Base-by-base conservation (phyloP, 495 filamentous ascomycete genomes). In the Penicillium odoratum region DNA sequence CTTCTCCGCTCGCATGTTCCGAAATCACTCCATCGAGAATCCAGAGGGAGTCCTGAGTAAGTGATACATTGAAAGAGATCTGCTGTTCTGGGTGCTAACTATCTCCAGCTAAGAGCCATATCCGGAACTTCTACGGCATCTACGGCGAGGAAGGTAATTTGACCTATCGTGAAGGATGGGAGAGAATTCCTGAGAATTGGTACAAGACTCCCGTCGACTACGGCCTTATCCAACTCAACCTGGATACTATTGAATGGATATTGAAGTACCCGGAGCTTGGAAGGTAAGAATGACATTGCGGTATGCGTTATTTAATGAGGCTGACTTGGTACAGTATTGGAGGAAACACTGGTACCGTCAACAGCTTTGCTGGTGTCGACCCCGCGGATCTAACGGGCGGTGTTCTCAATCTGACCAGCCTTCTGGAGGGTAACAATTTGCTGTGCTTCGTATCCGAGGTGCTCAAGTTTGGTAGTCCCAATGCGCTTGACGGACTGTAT, bases 111-210 rank as follows among this genome's bases (percentile, higher is more conserved):
- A 71, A 76, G 60, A 63, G 69, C 16, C 69, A 68, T 26, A 57
- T 85, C 40, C 75, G 71, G n/a, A 76, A 73, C 36, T 82, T 82
- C 60, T 81, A 74, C 56, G 70, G 65, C 0, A 72, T 83, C 43
- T 71, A 75, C 5, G 74, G 74, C 11, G 55, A 69, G 0, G 64
- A 70, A 11, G 73, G 71, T n/a, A 65, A 68, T 31, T 63, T 81
- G 28, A 70, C 59, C 0, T 81, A 77, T 57, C 72, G 60, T 3
- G 66, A 74, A 36, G 82, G 82, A 15, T 71, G 79, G 62, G 82
- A 84, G 51, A 64, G 69, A 16, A 83, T 84, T 40, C 84, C 85
- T 0, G 73, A 83, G 29, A 87, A 87, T 59, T 87, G 82, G 83
- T 86, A 85, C 68, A 80, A 78, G 47, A 75, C 81, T 4, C 66